Conservation (phyloP, 2,329 filamentous ascomycete genomes). For the Pseudogymnoascus sp. region DNA sequence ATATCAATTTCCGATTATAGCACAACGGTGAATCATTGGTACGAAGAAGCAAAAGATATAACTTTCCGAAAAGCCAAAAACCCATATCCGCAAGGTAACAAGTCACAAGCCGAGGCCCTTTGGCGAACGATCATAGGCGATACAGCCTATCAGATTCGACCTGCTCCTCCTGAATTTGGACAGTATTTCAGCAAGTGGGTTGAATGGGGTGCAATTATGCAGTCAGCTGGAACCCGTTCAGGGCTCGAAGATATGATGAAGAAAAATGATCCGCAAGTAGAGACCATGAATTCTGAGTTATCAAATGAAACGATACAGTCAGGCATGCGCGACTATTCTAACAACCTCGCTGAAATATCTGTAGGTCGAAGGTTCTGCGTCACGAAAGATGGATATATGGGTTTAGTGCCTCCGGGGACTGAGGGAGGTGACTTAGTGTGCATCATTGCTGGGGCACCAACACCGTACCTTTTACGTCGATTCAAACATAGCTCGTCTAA, state of each 20-base stretch:
- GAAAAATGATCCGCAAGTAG: not conserved
- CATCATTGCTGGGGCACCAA: conserved; percentile 9
- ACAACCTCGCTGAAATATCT: not conserved
- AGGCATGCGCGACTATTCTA: not conserved
- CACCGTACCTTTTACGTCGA: conserved; percentile 9
- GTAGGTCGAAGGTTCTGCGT: not conserved
- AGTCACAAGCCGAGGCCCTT: not conserved
- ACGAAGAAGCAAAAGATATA: not conserved
- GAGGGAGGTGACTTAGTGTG: conserved; percentile 10
- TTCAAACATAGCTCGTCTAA: not conserved
- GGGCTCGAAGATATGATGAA: not conserved
- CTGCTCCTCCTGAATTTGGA: not conserved
- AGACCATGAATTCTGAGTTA: not conserved
- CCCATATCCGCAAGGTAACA: not conserved
- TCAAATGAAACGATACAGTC: not conserved
- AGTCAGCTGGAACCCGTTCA: not conserved
- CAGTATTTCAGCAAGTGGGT: not conserved
- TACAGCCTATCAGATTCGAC: not conserved
- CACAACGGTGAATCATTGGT: not conserved
- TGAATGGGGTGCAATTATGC: not conserved
- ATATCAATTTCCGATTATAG: not conserved
- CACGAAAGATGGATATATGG: not conserved
- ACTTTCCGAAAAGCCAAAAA: not conserved
- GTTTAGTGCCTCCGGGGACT: conserved; percentile 7
- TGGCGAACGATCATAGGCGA: not conserved